Conservation (phyloP, 2,329 filamentous ascomycete species). For the Pseudophaeomoniella oleicola region DNA sequence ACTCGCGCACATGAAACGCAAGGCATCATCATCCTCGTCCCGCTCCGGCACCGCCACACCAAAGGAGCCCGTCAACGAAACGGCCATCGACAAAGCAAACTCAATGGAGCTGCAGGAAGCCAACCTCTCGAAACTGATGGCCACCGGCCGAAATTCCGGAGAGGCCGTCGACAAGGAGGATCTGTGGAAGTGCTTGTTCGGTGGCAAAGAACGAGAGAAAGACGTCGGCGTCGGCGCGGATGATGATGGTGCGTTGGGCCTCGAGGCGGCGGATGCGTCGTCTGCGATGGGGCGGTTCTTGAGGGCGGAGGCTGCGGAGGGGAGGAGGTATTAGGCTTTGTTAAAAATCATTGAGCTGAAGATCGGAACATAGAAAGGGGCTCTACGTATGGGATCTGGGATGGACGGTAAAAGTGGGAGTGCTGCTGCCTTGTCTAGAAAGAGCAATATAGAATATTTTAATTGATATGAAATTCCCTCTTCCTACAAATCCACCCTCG, state of each 20-base stretch:
- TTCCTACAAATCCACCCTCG: too few species aligned
- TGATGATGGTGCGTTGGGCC: not conserved
- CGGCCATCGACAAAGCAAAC: conserved; percentile 66
- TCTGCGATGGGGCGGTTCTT: conserved; percentile 35
- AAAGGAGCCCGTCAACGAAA: conserved; percentile 33
- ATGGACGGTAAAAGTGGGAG: too few species aligned
- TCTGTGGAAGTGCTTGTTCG: conserved; percentile 82
- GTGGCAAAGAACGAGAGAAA: conserved; percentile 23
- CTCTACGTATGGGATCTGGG: too few species aligned
- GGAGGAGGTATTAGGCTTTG: too few species aligned
- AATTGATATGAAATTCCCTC: too few species aligned
- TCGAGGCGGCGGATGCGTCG: conserved; percentile 15
- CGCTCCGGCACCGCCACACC: conserved; percentile 5
- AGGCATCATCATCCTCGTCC: conserved; percentile 23
- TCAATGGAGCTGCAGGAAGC: conserved; percentile 68
- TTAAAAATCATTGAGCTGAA: too few species aligned
- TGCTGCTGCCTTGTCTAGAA: too few species aligned
- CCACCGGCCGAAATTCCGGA: conserved; percentile 54
- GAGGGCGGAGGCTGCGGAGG: conserved; percentile 40
- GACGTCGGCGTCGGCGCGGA: not conserved
- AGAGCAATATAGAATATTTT: too few species aligned
- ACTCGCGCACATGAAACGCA: conserved; percentile 56
- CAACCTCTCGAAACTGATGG: conserved; percentile 54
- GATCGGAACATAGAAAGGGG: too few species aligned
- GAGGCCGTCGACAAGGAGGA: conserved; percentile 68